Conservation (phyloP, 495 filamentous ascomycete genomes). For the Tuber indicum region DNA sequence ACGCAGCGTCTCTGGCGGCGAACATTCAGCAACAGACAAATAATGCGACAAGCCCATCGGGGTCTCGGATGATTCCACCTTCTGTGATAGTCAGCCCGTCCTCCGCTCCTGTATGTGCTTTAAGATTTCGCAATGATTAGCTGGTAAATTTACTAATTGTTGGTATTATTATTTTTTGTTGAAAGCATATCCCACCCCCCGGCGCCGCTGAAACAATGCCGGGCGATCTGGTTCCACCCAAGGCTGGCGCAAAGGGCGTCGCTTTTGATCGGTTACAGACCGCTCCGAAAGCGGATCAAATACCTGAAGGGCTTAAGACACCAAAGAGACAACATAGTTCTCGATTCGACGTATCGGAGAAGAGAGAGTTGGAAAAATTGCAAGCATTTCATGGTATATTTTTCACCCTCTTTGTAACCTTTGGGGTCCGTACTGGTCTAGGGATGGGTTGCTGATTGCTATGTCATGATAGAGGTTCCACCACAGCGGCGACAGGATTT, state of each 20-base stretch:
- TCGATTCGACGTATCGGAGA: conserved; percentile 93
- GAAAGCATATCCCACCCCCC: conserved; percentile 83
- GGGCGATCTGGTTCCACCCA: conserved; percentile 88
- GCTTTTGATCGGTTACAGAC: conserved; percentile 88
- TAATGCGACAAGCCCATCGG: conserved; percentile 33
- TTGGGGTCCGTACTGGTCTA: background rate
- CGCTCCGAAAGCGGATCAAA: conserved; percentile 72
- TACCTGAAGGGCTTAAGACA: conserved; percentile 88
- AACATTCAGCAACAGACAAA: conserved; percentile 40
- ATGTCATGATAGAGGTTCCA: conserved; percentile 60
- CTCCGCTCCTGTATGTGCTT: conserved; percentile 74
- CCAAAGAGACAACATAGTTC: conserved; percentile 96
- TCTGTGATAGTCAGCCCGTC: conserved; percentile 88
- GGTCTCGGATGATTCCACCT: conserved; percentile 53
- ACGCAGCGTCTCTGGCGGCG: conserved; percentile 28
- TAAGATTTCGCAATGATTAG: conserved; percentile 6
- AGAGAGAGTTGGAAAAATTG: conserved; percentile 92
- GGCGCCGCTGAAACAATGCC: conserved; percentile 97
- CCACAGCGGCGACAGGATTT: conserved; percentile 92
- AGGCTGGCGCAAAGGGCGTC: conserved; percentile 74
- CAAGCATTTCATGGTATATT: conserved; percentile 74
- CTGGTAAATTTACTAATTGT: conserved; percentile 12
- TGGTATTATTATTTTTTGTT: conserved; percentile 22
- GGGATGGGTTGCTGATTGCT: conserved; percentile 7
- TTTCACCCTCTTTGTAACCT: background rate